These are phyloP conservation scores for Aspergillus tanneri DNA, from an alignment of 2,329 filamentous ascomycete genomes.

Conservation along the genomic window DNA sequence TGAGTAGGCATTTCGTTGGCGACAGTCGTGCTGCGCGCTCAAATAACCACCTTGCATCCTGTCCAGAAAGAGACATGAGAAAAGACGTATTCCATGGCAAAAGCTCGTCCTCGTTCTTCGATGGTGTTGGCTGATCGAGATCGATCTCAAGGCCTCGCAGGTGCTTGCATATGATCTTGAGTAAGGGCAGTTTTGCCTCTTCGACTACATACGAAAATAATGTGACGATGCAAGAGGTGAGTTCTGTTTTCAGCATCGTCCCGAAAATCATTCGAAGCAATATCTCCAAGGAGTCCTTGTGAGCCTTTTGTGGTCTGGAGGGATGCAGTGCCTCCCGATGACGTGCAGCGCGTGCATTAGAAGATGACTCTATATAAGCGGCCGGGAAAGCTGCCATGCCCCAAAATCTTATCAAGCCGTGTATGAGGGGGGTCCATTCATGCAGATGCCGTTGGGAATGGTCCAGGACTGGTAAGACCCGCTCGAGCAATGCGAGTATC, in stretches of 20 bases:
- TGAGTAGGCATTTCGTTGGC: background rate
- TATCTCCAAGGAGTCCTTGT: background rate
- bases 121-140: background rate
- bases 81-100: background rate
- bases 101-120: background rate
- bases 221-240: background rate
- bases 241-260: background rate
- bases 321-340: background rate
- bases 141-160: background rate
- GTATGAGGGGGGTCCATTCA: background rate
- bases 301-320: background rate
- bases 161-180: constrained; percentile 1
- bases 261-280: background rate
- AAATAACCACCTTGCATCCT: background rate
- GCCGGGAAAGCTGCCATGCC: background rate
- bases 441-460: background rate
- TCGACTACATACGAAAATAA: background rate
- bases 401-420: background rate
- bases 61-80: background rate
- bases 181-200: background rate
- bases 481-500: background rate
- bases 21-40: background rate
- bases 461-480: background rate
- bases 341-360: background rate
- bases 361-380: background rate